Percentiles rank a stretch among this genome's conserved stretches.
Evolutionary conservation across 805 yeast species (phyloP).

Genomic region (Torulaspora quercuum): DNA sequence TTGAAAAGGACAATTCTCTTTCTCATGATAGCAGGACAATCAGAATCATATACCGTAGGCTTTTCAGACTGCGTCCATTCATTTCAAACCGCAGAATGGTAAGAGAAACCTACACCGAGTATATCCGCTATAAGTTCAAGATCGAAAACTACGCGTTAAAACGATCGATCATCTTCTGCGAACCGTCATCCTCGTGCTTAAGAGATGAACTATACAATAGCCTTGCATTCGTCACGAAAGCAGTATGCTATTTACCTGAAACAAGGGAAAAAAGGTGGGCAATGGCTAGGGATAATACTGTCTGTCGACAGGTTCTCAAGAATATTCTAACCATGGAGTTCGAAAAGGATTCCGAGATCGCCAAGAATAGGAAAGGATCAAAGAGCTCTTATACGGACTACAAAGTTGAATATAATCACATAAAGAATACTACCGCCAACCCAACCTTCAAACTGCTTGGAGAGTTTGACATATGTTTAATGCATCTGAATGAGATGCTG

Average conservation of each 20-base stretch:
- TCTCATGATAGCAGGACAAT: conserved; percentile 8
- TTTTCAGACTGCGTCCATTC: conserved; percentile 29
- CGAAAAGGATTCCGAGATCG: conserved; percentile 20
- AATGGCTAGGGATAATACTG: conserved; percentile 19
- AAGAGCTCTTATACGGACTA: conserved; percentile 10
- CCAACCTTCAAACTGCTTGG: conserved; percentile 13
- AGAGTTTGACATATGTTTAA: conserved; percentile 28
- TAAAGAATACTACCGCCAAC: conserved; percentile 6
- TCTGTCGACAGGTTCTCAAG: conserved; percentile 27
- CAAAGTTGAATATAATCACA: conserved; percentile 20
- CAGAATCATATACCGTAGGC: conserved; percentile 25
- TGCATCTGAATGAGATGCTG: conserved; percentile 30
- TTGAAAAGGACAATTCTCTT: conserved; percentile 4
- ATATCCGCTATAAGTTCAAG: conserved; percentile 31
- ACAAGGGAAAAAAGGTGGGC: conserved; percentile 3
- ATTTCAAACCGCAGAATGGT: conserved; percentile 30
- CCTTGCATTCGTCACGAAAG: conserved; percentile 26
- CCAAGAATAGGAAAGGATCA: conserved; percentile 5
- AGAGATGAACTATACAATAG: conserved; percentile 19
- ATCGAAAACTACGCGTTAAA: conserved; percentile 29
- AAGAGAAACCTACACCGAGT: conserved; percentile 26
- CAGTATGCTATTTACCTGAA: conserved; percentile 19
- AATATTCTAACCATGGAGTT: conserved; percentile 31
- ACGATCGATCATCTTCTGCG: conserved; percentile 16
- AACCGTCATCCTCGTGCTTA: conserved; percentile 6